Evolutionary conservation across 2,329 filamentous ascomycete genomes (phyloP).

Genomic region (Monilinia fructigena): DNA sequence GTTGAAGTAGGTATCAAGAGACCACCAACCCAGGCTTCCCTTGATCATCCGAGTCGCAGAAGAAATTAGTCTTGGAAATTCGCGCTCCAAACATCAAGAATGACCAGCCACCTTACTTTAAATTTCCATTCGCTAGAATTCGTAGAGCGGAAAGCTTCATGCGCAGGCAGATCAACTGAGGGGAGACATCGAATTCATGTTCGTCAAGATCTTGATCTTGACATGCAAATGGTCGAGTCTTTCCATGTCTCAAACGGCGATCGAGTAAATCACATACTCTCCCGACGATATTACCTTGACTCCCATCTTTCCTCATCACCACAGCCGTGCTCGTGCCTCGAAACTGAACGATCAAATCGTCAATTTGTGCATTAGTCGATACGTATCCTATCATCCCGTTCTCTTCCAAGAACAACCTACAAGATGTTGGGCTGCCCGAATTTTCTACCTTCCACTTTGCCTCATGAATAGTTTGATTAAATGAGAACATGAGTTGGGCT

Average conservation of each 20-base stretch:
- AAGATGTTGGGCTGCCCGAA: neutral
- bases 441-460: slow-evolving; percentile 17
- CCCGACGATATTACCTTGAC: slow-evolving; percentile 6
- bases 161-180: slow-evolving; percentile 5
- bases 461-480: slow-evolving; percentile 18
- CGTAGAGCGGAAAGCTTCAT: slow-evolving; percentile 17
- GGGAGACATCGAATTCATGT: slow-evolving; percentile 17
- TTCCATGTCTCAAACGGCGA: slow-evolving; percentile 10
- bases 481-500: slow-evolving; percentile 9
- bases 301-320: slow-evolving; percentile 12
- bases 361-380: slow-evolving; percentile 9
- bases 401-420: slow-evolving; percentile 20
- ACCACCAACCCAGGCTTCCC: neutral
- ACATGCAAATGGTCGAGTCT: slow-evolving; percentile 1
- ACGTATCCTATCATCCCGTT: slow-evolving; percentile 22
- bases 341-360: slow-evolving; percentile 14
- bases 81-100: neutral
- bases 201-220: slow-evolving; percentile 13
- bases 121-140: slow-evolving; percentile 8
- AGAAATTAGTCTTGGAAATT: neutral
- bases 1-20: neutral
- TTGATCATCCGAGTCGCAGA: neutral
- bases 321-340: slow-evolving; percentile 11
- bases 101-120: neutral
- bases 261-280: slow-evolving; percentile 14